A percentile compares a stretch with the other conserved stretches of the same genome.
These are phyloP conservation scores for Blastobotrys attinorum DNA, from an alignment of 805 yeast species.

Conservation along the genomic window DNA sequence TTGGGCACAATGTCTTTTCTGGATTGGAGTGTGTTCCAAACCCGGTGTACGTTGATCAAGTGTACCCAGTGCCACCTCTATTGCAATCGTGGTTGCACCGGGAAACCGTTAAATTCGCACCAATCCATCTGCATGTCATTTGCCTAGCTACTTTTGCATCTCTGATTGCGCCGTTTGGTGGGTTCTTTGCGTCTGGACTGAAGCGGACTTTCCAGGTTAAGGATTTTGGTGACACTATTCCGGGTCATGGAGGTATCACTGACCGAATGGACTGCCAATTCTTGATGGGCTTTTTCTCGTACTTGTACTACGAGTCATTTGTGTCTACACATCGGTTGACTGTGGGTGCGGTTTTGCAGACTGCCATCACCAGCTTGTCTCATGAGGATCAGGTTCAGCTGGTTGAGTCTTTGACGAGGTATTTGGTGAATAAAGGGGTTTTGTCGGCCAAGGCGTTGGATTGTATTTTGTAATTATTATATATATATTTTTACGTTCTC, in stretches of 20 bases:
- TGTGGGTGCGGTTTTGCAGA: conserved; percentile 67
- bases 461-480: background rate
- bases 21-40: conserved; percentile 71
- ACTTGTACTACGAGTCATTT: conserved; percentile 88
- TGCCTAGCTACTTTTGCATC: conserved; percentile 91
- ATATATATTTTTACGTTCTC: too few relatives aligned
- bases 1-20: conserved; percentile 49
- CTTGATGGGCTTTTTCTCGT: conserved; percentile 92
- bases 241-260: conserved; percentile 98
- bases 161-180: conserved; percentile 96
- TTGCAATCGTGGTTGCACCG: conserved; percentile 42
- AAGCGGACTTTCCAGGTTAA: conserved; percentile 94
- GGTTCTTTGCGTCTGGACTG: conserved; percentile 95
- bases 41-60: conserved; percentile 81
- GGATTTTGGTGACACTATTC: conserved; percentile 97
- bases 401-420: conserved; percentile 49
- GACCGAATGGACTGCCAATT: conserved; percentile 98
- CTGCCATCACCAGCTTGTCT: conserved; percentile 62
- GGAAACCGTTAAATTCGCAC: conserved; percentile 58
- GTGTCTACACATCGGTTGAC: conserved; percentile 52
- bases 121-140: conserved; percentile 84
- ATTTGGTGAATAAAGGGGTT: conserved; percentile 33
- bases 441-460: conserved; percentile 5
- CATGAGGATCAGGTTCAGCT: conserved; percentile 58
- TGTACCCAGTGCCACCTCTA: conserved; percentile 61